Base-by-base conservation (phyloP, 495 filamentous ascomycete species). In the Corynascus novoguineensis region DNA sequence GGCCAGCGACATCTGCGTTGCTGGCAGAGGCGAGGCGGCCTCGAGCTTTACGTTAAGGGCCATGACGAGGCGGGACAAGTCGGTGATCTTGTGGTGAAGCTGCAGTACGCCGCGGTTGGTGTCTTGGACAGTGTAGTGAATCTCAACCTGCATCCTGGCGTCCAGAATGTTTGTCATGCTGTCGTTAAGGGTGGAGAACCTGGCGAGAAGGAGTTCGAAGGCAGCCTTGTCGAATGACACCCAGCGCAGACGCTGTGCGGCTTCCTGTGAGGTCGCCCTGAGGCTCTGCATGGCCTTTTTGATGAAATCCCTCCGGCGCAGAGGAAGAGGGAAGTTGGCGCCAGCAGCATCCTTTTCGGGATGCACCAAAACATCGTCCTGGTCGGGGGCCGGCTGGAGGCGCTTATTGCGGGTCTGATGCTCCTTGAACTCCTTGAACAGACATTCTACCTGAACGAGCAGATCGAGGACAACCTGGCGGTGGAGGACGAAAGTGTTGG, bases 101-200 rank as follows among this genome's bases (percentile, higher is more conserved):
- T 75, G 72, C 9, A 77, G 67, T 19, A 77, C 67, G 0, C 74
- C 72, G 2, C 72, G 63, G 50, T 77, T 75, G n/a, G 73, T 75
- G 53, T 74, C 72, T 49, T 75, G 71, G 14, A 75, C 71, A 9
- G 71, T 73, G 25, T 73, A 63, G 29, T 71, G 67, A 35, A 77
- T 75, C 60, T 77, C 74, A 12, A 68, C 64, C 52, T 77, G 74
- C 70, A 75, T 64, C 1, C 66, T 58, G 17, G 69, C 68, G 51
- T 77, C 74, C 14, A 75, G 59, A 11, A 77, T 73, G 48, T 67
- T 66, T 32, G 73, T 76, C 70, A 76, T 76, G 61, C 62, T 73
- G 60, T 76, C 73, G 58, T 76, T 76, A 41, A 76, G 53, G 4
- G 63, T 56, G 1, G 73, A 68, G 44, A 76, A 76, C 24, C 64